Percentiles rank a stretch among this genome's conserved stretches.
Conservation (phyloP, 352 stramenopile species). For the Phytophthora sp. region DNA sequence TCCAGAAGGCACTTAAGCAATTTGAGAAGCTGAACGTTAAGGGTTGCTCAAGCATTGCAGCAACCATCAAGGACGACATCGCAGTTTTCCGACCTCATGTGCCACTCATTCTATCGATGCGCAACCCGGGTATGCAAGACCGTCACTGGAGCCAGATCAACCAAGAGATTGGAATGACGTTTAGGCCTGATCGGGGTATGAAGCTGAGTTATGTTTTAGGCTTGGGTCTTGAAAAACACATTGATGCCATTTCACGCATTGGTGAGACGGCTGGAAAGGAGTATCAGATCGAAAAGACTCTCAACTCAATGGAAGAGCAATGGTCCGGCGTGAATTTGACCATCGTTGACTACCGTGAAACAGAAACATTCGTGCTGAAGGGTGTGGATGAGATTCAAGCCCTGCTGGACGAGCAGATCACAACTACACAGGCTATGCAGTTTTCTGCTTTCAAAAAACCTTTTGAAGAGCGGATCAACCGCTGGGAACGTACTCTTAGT, state of each 20-base stretch:
- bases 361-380: conserved; percentile 94
- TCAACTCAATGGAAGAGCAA: conserved; percentile 93
- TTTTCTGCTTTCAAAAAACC: conserved; percentile 96
- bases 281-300: conserved; percentile 93
- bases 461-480: conserved; percentile 93
- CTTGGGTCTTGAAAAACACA: conserved; percentile 86
- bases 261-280: conserved; percentile 95
- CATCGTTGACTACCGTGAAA: conserved; percentile 91
- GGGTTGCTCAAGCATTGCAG: conserved; percentile 86
- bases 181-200: conserved; percentile 85
- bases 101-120: conserved; percentile 88
- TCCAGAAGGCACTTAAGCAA: conserved; percentile 93
- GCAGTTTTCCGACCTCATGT: conserved; percentile 90
- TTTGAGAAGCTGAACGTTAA: conserved; percentile 92
- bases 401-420: conserved; percentile 96
- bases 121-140: conserved; percentile 94
- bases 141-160: conserved; percentile 94
- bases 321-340: conserved; percentile 89
- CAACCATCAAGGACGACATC: conserved; percentile 91
- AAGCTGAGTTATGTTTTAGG: conserved; percentile 85
- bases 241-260: conserved; percentile 91
- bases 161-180: conserved; percentile 86
- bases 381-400: conserved; percentile 94
- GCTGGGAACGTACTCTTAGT: conserved; percentile 90
- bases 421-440: conserved; percentile 95